Conservation (phyloP, 257 asterid genomes). For the Plantago ovata region DNA sequence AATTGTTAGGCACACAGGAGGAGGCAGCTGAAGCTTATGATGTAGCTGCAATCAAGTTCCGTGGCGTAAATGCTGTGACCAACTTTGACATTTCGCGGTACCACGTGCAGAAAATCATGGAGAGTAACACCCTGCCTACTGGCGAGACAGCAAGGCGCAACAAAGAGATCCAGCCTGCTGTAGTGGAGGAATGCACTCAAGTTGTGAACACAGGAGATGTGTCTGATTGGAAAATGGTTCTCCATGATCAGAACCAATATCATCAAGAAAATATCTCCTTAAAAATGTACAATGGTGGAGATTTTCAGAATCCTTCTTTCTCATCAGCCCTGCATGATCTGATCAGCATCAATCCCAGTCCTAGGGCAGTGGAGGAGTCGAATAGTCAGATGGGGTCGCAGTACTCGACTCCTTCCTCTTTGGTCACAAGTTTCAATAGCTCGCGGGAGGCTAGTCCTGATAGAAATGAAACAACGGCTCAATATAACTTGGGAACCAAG, state of each 20-base stretch:
- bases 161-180: conserved; percentile 36
- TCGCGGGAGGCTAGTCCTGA: conserved; percentile 82
- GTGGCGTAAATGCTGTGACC: conserved; percentile 58
- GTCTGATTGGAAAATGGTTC: conserved; percentile 41
- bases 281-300: conserved; percentile 16
- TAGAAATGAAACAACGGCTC: conserved; percentile 26
- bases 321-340: conserved; percentile 42
- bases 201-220: conserved; percentile 6
- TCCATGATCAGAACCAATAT: conserved; percentile 11
- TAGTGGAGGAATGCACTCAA: conserved; percentile 4
- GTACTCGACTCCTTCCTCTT: conserved; percentile 54
- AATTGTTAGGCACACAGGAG: conserved; percentile 53
- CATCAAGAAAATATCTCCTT: conserved; percentile 21
- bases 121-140: conserved; percentile 28
- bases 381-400: conserved; percentile 22
- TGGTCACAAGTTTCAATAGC: conserved; percentile 69
- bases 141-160: conserved; percentile 53
- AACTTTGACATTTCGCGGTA: conserved; percentile 56
- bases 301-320: conserved; percentile 27
- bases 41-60: conserved; percentile 60
- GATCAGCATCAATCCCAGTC: conserved; percentile 34
- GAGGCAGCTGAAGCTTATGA: conserved; percentile 75
- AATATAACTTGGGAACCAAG: conserved; percentile 15
- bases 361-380: conserved; percentile 18
- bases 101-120: conserved; percentile 56